Evolutionary conservation across 768 basidiomycete species (phyloP).

Genomic region (Jaapia argillacea): DNA sequence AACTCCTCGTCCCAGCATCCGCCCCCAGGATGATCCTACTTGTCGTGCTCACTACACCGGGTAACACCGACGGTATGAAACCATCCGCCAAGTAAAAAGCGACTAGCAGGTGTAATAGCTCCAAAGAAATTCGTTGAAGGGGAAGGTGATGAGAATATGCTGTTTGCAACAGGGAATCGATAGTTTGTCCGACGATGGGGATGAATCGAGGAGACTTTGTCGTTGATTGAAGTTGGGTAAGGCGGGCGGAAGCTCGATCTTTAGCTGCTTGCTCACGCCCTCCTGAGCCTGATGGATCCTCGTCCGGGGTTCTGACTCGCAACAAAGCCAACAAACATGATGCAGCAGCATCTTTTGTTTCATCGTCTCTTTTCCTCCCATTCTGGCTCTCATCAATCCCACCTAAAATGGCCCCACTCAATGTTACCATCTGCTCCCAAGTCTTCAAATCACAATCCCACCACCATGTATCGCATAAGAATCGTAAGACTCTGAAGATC

Average conservation of each 20-base stretch:
- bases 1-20: conserved; percentile 10
- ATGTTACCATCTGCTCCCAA: conserved; percentile 84
- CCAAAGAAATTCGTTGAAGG: conserved; percentile 58
- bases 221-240: conserved; percentile 30
- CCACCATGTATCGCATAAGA: conserved; percentile 74
- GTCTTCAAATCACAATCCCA: conserved; percentile 61
- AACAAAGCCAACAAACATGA: conserved; percentile 57
- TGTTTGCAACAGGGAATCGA: conserved; percentile 59
- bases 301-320: conserved; percentile 34
- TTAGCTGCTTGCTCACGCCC: conserved; percentile 9
- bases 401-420: conserved; percentile 56
- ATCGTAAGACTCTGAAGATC: conserved; percentile 45
- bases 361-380: conserved; percentile 62
- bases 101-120: conserved; percentile 45
- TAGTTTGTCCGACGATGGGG: conserved; percentile 75
- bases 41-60: conserved; percentile 75
- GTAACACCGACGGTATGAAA: conserved; percentile 61
- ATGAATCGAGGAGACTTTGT: conserved; percentile 42
- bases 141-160: conserved; percentile 44
- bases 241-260: conserved; percentile 12
- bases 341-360: conserved; percentile 70
- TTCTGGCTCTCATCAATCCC: conserved; percentile 62
- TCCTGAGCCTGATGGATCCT: conserved; percentile 23
- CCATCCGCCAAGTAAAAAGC: conserved; percentile 35
- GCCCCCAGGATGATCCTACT: conserved; percentile 55